These are phyloP conservation scores for Manihot esculenta DNA, from an alignment of 441 rosid genomes.

Conservation along the genomic window DNA sequence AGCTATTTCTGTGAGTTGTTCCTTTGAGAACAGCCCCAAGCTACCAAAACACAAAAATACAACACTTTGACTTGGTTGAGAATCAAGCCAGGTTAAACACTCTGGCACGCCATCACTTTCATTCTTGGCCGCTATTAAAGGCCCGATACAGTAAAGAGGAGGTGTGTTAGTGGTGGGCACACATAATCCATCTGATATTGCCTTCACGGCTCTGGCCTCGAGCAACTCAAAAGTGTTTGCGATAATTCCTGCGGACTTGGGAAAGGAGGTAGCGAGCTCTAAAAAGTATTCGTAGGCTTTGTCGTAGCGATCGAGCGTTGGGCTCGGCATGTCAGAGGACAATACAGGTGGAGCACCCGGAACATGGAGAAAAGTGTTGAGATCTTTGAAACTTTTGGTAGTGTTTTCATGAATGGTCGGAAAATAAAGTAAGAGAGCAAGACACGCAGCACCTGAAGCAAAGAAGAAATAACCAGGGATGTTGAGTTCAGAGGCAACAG, in stretches of 20 bases:
- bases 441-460: conserved; percentile 30
- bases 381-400: conserved; percentile 31
- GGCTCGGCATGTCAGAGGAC: conserved; percentile 27
- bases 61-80: conserved; percentile 29
- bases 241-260: conserved; percentile 33
- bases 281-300: conserved; percentile 22
- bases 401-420: conserved; percentile 28
- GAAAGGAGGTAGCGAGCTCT: background rate
- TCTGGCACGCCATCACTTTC: conserved; percentile 4
- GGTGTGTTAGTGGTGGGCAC: conserved; percentile 28
- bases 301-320: conserved; percentile 23
- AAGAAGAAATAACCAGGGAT: conserved; percentile 36
- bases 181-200: conserved; percentile 36
- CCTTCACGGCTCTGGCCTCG: conserved; percentile 32
- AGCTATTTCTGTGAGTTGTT: conserved; percentile 35
- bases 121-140: conserved; percentile 25
- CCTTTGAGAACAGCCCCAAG: conserved; percentile 33
- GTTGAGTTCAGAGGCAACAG: conserved; percentile 29
- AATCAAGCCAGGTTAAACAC: conserved; percentile 42
- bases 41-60: conserved; percentile 39
- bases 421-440: conserved; percentile 19
- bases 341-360: conserved; percentile 37
- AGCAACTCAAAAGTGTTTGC: conserved; percentile 41
- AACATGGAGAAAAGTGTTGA: conserved; percentile 12
- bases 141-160: conserved; percentile 47